These are phyloP conservation scores for Penicillium roqueforti DNA, from an alignment of 495 filamentous ascomycete genomes.

Conservation along the genomic window DNA sequence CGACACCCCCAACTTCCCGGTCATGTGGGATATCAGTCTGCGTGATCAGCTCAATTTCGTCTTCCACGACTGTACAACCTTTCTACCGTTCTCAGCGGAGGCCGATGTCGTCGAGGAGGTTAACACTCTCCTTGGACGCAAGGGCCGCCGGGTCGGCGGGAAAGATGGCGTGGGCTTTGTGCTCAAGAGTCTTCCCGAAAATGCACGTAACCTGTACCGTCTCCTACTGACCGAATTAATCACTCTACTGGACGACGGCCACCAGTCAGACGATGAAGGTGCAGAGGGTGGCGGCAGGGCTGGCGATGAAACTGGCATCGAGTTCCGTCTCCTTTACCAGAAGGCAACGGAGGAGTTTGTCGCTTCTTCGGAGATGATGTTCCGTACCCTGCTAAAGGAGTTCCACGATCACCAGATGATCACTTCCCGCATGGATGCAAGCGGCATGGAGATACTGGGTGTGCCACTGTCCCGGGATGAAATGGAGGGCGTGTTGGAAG, in stretches of 20 bases:
- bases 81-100: constrained; percentile 68
- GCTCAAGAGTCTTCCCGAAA: constrained; percentile 82
- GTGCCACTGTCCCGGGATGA: constrained; percentile 86
- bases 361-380: constrained; percentile 92
- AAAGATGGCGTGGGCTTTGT: constrained; percentile 92
- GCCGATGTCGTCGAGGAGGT: constrained; percentile 78
- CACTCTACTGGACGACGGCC: constrained; percentile 52
- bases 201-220: constrained; percentile 79
- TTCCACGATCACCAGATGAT: constrained; percentile 98
- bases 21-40: constrained; percentile 85
- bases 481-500: constrained; percentile 83
- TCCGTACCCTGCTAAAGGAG: constrained; percentile 90
- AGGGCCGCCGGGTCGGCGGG: constrained; percentile 75
- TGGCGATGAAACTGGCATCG: constrained; percentile 57
- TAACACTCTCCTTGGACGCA: constrained; percentile 77
- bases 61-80: constrained; percentile 94
- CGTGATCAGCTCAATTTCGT: constrained; percentile 76
- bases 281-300: constrained; percentile 26
- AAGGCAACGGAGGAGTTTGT: constrained; percentile 96
- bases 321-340: constrained; percentile 87
- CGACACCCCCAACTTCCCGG: constrained; percentile 79
- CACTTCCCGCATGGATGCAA: constrained; percentile 74
- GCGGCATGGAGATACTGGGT: constrained; percentile 78
- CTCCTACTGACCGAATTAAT: constrained; percentile 81
- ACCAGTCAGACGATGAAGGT: constrained; percentile 44